Base-by-base conservation (phyloP, 2,329 filamentous ascomycete species). In the Colletotrichum aenigma region DNA sequence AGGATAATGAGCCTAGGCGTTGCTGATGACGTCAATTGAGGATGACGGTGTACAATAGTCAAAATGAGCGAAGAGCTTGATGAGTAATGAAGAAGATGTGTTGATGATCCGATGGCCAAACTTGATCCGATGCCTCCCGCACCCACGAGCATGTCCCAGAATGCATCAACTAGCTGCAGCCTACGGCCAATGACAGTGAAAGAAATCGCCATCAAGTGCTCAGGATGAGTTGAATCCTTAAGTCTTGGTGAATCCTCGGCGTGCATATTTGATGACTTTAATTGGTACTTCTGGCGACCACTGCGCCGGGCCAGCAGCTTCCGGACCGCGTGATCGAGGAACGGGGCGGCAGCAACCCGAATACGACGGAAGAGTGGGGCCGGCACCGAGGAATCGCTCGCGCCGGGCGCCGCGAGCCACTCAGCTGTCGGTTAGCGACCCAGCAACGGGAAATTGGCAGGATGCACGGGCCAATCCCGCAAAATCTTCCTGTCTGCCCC, bases 361-460 rank as follows among this genome's bases (percentile, higher is more conserved):
- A 70, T 70, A 70, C 67, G 67, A 70, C 56, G 18, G 67, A 62
- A 56, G n/a, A 28, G 70, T 62, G 70, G 70, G 30, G 30, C 64
- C 58, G 64, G 12, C 7, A 26, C 16, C 56, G 67, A 58, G 64
- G n/a, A 13, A 26, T 3, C n/a, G 26, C 28, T n/a, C 2, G 36
- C 64, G 32, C 70, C 34, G 43, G n/a, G 62, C 36, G 30, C 58
- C 58, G 61, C 36, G 61, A 32, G 30, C 58, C 58, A 62, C 61
- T 64, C 61, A 21, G 12, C 34, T 64, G 61, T 38, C 21, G 24
- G 0, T 38, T 55, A 43, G 73, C 69, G 72, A 26, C 72, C 56
- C 62, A 60, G 55, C 48, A 67, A 62, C 43, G 48, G 70, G 74
- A 76, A 76, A 76, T 76, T 68, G 28, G 56, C 1, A 12, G 30